Conservation (phyloP, 306 rosid genomes). For the Sphenostylis stenocarpa region DNA sequence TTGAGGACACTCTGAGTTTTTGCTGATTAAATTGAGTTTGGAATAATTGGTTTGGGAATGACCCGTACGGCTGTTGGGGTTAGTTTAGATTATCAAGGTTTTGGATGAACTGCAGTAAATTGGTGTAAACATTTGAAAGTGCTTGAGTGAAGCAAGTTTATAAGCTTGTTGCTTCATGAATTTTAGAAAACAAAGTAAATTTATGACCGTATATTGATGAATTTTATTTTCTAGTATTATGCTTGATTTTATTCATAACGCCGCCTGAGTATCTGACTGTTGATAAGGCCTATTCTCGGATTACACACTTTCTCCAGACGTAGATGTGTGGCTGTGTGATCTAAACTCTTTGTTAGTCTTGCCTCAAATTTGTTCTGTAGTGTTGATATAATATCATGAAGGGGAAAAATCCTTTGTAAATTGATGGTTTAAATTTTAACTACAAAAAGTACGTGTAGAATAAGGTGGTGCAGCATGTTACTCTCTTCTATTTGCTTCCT, state of each 20-base stretch:
- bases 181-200: slow-evolving; percentile 8
- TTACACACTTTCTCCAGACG: background rate
- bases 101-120: slow-evolving; percentile 4
- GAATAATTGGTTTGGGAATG: slow-evolving; percentile 16
- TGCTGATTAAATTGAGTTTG: slow-evolving; percentile 23
- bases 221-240: background rate
- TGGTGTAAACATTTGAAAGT: background rate
- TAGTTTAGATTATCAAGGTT: slow-evolving; percentile 16
- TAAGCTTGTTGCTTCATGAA: background rate
- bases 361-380: background rate
- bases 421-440: background rate
- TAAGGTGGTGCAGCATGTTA: background rate
- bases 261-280: background rate
- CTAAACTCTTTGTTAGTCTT: background rate
- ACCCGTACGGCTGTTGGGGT: background rate
- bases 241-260: slow-evolving; percentile 5
- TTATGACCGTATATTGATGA: background rate
- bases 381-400: slow-evolving; percentile 8
- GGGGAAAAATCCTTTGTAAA: background rate
- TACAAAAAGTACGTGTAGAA: background rate
- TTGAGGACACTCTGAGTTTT: background rate
- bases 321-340: slow-evolving; percentile 2
- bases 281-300: background rate
- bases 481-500: background rate
- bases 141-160: background rate